These are phyloP conservation scores for Gossypium raimondii DNA, from an alignment of 345 rosid genomes.

Conservation along the genomic window DNA sequence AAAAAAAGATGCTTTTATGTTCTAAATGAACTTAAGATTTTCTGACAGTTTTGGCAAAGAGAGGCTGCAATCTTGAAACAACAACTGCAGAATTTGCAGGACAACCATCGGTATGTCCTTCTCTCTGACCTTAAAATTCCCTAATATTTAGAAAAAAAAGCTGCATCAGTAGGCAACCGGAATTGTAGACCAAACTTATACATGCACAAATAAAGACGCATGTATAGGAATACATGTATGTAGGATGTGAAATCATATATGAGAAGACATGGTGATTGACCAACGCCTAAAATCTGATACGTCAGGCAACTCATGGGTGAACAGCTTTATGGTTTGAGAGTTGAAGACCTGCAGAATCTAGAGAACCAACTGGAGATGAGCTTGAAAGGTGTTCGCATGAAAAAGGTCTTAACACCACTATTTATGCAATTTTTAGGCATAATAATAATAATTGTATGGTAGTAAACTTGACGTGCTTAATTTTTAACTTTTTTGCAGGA, in stretches of 20 bases:
- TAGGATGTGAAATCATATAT: background rate
- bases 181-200: background rate
- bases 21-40: background rate
- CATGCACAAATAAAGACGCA: no score
- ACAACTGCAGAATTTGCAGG: conserved; percentile 70
- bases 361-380: conserved; percentile 72
- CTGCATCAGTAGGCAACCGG: background rate
- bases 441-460: background rate
- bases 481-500: conserved; percentile 42
- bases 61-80: conserved; percentile 69
- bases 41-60: conserved; percentile 66
- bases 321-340: conserved; percentile 53
- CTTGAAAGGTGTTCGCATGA: conserved; percentile 52
- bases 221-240: background rate
- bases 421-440: background rate
- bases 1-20: background rate
- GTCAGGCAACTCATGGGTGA: conserved; percentile 78
- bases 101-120: conserved; percentile 61
- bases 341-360: conserved; percentile 53
- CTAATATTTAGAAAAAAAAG: no score
- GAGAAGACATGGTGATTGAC: background rate
- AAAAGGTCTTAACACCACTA: conserved; percentile 42
- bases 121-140: background rate
- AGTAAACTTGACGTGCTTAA: background rate
- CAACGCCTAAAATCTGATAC: background rate